Conservation (phyloP, 192 early-diverging fungal species). For the Coemansia furcata region DNA sequence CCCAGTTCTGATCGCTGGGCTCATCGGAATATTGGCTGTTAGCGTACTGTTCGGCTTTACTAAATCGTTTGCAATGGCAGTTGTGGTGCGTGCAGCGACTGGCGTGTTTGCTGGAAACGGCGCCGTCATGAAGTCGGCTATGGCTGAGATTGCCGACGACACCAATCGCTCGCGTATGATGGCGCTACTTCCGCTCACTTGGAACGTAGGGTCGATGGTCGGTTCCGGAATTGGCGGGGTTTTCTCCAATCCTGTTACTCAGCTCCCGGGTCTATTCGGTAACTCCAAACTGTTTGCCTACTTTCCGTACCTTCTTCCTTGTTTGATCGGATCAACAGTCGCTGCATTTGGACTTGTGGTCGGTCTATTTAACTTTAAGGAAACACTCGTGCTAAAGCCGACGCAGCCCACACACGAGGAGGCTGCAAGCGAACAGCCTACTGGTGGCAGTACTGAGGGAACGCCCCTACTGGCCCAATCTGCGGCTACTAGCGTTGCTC, state of each 20-base stretch:
- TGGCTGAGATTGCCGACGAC: slow-evolving; percentile 80
- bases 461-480: slow-evolving; percentile 13
- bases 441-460: background rate
- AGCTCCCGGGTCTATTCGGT: slow-evolving; percentile 62
- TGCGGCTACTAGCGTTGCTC: background rate
- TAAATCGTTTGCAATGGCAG: slow-evolving; percentile 55
- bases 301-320: slow-evolving; percentile 84
- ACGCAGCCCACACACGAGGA: background rate
- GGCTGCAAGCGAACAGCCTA: background rate
- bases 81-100: slow-evolving; percentile 58
- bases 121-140: slow-evolving; percentile 74
- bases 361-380: slow-evolving; percentile 62
- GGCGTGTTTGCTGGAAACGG: slow-evolving; percentile 72
- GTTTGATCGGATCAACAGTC: slow-evolving; percentile 60
- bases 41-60: slow-evolving; percentile 68
- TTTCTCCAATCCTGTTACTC: slow-evolving; percentile 66
- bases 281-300: slow-evolving; percentile 56
- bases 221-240: slow-evolving; percentile 77
- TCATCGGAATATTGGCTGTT: slow-evolving; percentile 69
- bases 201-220: slow-evolving; percentile 60
- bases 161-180: slow-evolving; percentile 77
- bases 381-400: slow-evolving; percentile 33
- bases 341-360: slow-evolving; percentile 61
- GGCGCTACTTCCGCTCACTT: slow-evolving; percentile 65
- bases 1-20: slow-evolving; percentile 71